Conservation (phyloP, 2,329 filamentous ascomycete species). For the Ceratocystis destructans region DNA sequence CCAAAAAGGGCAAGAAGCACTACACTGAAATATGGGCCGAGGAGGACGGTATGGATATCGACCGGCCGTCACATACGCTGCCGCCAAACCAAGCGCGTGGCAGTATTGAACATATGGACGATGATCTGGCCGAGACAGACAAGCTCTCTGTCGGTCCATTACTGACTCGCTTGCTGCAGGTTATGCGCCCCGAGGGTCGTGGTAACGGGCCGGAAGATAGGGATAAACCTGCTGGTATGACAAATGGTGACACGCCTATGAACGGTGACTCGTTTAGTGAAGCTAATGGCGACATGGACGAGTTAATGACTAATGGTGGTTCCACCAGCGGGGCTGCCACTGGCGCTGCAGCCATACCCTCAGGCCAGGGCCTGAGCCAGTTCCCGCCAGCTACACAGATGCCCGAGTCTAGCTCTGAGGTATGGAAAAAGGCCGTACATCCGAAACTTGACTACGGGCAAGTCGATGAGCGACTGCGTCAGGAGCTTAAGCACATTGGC, state of each 20-base stretch:
- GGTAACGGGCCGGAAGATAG: constrained; percentile 39
- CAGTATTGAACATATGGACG: constrained; percentile 71
- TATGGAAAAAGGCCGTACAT: constrained; percentile 65
- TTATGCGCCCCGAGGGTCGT: constrained; percentile 64
- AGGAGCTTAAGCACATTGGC: constrained; percentile 81
- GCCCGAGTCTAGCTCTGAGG: constrained; percentile 58
- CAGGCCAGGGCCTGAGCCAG: constrained; percentile 21
- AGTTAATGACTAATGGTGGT: neutral
- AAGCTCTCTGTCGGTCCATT: constrained; percentile 79
- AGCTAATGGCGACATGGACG: constrained; percentile 31
- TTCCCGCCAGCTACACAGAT: constrained; percentile 63
- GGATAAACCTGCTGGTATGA: constrained; percentile 28
- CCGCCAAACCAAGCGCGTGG: constrained; percentile 73
- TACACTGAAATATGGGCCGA: constrained; percentile 90
- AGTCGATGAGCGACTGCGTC: constrained; percentile 80
- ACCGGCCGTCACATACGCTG: constrained; percentile 56
- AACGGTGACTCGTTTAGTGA: constrained; percentile 14
- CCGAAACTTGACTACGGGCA: constrained; percentile 70
- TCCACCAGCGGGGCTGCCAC: neutral
- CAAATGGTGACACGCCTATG: constrained; percentile 31
- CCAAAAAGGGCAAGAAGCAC: constrained; percentile 67
- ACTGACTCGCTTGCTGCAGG: constrained; percentile 65
- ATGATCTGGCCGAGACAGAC: constrained; percentile 76
- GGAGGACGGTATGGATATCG: constrained; percentile 68
- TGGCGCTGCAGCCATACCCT: neutral